A percentile compares a stretch with the other conserved stretches of the same genome.
Evolutionary conservation across 139 green algal species (phyloP).

Genomic region (Tetradesmus lagerheimii): DNA sequence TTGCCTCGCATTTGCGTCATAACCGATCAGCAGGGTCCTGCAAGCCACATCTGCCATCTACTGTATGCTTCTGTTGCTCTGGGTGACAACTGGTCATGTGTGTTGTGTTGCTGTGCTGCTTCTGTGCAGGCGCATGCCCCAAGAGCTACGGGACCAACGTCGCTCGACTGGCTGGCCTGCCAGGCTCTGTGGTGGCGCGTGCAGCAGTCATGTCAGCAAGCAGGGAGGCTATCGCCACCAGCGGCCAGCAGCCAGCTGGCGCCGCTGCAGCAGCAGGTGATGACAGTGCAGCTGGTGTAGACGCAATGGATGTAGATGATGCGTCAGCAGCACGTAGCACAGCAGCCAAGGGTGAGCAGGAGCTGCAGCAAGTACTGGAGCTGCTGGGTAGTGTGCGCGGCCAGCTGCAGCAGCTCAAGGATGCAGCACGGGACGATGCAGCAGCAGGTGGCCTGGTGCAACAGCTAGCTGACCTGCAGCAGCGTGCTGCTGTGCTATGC

Average conservation of each 20-base stretch:
- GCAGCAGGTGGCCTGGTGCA: neutral
- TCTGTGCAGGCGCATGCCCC: slow-evolving; percentile 81
- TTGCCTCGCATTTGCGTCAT: no score
- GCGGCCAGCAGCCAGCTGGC: neutral
- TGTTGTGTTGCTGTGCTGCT: neutral
- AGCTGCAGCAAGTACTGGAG: slow-evolving; percentile 6
- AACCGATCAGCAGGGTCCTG: no score
- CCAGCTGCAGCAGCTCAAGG: neutral
- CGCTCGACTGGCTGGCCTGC: slow-evolving; percentile 93
- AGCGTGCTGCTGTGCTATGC: neutral
- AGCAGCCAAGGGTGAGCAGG: neutral
- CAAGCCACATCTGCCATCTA: neutral
- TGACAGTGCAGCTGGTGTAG: neutral
- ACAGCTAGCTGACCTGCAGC: slow-evolving; percentile 16
- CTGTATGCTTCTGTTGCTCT: no score
- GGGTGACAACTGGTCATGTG: neutral
- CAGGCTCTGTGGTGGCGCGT: slow-evolving; percentile 72
- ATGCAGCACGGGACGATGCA: neutral
- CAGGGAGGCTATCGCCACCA: neutral
- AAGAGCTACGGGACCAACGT: slow-evolving; percentile 97
- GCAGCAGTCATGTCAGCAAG: slow-evolving; percentile 49
- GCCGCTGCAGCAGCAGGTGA: slow-evolving; percentile 6
- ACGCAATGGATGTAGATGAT: neutral
- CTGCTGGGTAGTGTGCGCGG: neutral
- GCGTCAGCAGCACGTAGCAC: neutral